Conservation (phyloP, 2,329 filamentous ascomycete species). For the Venturia asperata region DNA sequence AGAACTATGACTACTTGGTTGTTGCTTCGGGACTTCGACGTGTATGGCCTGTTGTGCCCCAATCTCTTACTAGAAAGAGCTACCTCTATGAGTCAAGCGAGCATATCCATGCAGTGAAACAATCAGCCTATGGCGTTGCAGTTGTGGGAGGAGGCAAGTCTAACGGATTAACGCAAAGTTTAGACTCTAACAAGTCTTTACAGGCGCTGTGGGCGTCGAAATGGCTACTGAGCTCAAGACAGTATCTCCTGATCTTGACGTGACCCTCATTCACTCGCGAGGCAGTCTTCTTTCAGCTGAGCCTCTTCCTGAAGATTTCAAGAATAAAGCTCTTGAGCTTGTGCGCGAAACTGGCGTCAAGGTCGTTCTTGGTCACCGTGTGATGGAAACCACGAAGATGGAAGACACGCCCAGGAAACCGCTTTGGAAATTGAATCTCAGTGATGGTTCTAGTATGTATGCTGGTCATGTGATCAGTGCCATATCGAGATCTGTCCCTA, state of each 20-base stretch:
- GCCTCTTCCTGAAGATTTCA: conserved; percentile 62
- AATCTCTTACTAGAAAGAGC: conserved; percentile 52
- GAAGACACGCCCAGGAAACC: conserved; percentile 40
- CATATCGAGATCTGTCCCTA: conserved; percentile 56
- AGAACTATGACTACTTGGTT: conserved; percentile 66
- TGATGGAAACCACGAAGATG: conserved; percentile 37
- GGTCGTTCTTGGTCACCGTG: conserved; percentile 54
- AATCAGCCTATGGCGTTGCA: background rate
- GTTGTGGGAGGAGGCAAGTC: conserved; percentile 16
- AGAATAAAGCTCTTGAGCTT: conserved; percentile 52
- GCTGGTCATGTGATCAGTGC: conserved; percentile 64
- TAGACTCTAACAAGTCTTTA: background rate
- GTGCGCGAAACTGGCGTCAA: conserved; percentile 58
- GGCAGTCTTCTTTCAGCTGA: conserved; percentile 65
- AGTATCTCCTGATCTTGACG: conserved; percentile 54
- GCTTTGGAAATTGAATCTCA: conserved; percentile 46
- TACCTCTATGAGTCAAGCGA: conserved; percentile 44
- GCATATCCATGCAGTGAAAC: conserved; percentile 9
- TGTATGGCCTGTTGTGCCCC: conserved; percentile 66
- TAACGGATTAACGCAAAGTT: background rate
- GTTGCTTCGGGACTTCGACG: conserved; percentile 63
- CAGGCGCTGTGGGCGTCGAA: conserved; percentile 70
- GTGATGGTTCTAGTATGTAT: conserved; percentile 52
- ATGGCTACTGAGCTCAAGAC: conserved; percentile 73
- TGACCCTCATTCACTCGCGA: conserved; percentile 70